Evolutionary conservation across 495 filamentous ascomycete species (phyloP), one percentile per base, ranked within the genome.

Genomic region (Cryomyces minteri): DNA sequence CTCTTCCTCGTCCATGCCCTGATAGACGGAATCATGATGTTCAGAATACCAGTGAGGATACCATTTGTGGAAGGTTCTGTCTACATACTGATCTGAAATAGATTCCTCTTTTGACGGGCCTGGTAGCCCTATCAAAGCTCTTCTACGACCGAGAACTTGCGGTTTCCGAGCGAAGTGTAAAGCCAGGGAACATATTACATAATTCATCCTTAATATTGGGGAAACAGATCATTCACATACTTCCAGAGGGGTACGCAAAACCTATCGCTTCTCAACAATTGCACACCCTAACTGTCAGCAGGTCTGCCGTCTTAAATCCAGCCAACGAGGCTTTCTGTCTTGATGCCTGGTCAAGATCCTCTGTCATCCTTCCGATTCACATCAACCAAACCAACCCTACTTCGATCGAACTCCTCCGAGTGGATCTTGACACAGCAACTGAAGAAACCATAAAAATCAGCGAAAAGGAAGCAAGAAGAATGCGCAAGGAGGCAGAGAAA

Each of bases 151-250:
- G 82, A 46, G 90, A 98, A 59, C 55, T 94, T 39, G 84, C 90
- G 9, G 82, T 98, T 53, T 83, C 81, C 4, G 90, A 94, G 59
- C 73, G 77, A 40, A 82, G 76, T 51, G 90, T 96, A 44, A 93
- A 93, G 56, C 74, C 86, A 30, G 79, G 76, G 2, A 78, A 74
- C 47, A 84, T 96, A 43, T 69, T 92, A 39, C 78, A 93, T 57
- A 95, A 95, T 57, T 70, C 82, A 1, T 94, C 88, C 5, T 71
- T 94, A 54, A 94, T 96, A 44, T 71, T 93, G 58, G 90, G 90
- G 57, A 88, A 84, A 58, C 85, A 94, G 63, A 88, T 93, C 50
- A 86, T 98, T 56, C 86, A 98, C 56, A 92, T 96, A 58, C 67
- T 98, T 30, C 90, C 90, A 3, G 90, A 98, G 70, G 90, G 90